Conservation (phyloP, 306 rosid species). For the Corylus heterophylla region DNA sequence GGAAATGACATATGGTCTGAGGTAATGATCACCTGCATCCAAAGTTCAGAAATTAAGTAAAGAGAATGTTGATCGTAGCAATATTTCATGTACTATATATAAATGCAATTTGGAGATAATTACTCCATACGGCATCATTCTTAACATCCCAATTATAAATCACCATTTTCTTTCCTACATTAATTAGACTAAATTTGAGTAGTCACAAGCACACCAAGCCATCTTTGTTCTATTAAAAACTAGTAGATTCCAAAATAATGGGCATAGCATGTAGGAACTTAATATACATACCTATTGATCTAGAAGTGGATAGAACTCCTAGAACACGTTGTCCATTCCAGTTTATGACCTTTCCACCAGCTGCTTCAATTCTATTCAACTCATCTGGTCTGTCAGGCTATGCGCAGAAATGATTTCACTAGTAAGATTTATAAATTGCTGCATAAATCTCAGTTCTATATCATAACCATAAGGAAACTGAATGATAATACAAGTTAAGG, state of each 20-base stretch:
- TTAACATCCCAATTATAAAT: not conserved
- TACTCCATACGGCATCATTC: not conserved
- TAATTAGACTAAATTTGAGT: not conserved
- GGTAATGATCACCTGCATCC: slow-evolving; percentile 69
- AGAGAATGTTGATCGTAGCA: not conserved
- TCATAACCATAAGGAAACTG: not conserved
- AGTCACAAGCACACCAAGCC: not conserved
- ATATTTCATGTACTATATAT: not conserved
- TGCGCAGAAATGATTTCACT: not conserved
- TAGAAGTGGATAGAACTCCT: slow-evolving; percentile 91
- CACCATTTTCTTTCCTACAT: not conserved
- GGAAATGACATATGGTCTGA: slow-evolving; percentile 77
- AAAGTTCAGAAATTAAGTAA: not conserved
- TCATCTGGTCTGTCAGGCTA: slow-evolving; percentile 88
- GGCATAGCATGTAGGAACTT: not conserved
- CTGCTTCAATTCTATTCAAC: slow-evolving; percentile 87
- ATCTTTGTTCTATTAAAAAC: not conserved
- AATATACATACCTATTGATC: slow-evolving; percentile 73
- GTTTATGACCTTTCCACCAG: slow-evolving; percentile 84
- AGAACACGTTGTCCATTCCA: slow-evolving; percentile 93
- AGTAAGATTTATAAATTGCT: not conserved
- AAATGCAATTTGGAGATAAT: not conserved
- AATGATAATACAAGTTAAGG: not conserved
- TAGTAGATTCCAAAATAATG: not conserved
- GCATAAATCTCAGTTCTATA: not conserved